A percentile compares a stretch with the other conserved stretches of the same genome.
Conservation (phyloP, 768 basidiomycete genomes). For the Pleurotus tuber-regium region DNA sequence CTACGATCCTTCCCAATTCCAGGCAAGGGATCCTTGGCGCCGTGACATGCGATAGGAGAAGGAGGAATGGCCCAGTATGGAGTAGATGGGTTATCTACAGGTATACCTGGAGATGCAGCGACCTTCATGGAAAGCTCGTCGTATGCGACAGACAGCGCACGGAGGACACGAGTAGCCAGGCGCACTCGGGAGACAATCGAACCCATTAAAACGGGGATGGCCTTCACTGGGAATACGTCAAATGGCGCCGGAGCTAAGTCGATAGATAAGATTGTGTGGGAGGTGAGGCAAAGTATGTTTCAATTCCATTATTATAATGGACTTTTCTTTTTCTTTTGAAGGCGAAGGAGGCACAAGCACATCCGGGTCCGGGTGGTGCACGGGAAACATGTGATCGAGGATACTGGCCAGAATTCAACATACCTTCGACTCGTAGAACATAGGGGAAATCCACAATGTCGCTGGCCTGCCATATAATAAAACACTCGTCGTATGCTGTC, state of each 20-base stretch:
- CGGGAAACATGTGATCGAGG: conserved; percentile 2
- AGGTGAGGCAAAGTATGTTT: not conserved
- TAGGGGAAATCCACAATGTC: no score
- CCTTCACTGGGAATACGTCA: no score
- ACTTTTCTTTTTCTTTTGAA: not conserved
- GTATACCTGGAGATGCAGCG: conserved; percentile 49
- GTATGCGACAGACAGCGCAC: conserved; percentile 3
- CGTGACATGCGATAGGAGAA: conserved; percentile 40
- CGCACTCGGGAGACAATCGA: not conserved
- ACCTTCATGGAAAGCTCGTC: conserved; percentile 8
- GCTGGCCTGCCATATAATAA: no score
- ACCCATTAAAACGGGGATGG: not conserved
- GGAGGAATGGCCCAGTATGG: conserved; percentile 67
- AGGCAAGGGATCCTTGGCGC: conserved; percentile 16
- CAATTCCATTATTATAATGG: not conserved
- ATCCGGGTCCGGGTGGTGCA: no score
- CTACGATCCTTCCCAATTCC: not conserved
- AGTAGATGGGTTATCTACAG: conserved; percentile 47
- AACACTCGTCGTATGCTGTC: no score
- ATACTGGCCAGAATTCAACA: no score
- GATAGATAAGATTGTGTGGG: conserved; percentile 3
- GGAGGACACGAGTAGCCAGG: not conserved
- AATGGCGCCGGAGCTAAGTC: not conserved
- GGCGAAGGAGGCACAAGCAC: not conserved
- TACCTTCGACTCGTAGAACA: no score